Evolutionary conservation across 148 eudicot species (phyloP).

Genomic region (Rhododendron henanense): DNA sequence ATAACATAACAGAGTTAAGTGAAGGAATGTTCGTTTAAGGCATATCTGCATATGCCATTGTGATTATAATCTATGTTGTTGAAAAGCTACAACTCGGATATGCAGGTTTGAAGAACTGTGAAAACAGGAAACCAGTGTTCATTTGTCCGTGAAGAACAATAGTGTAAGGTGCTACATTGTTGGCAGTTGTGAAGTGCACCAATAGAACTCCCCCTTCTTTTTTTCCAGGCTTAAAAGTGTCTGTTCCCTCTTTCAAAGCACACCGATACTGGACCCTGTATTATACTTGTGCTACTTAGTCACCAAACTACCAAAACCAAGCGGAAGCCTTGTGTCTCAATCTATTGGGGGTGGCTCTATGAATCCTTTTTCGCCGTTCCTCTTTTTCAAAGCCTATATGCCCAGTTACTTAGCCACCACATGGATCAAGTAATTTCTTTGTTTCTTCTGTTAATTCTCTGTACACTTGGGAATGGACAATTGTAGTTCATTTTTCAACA

Average conservation of each 20-base stretch:
- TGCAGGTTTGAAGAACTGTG: neutral
- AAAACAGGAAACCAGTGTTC: neutral
- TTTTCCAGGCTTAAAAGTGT: neutral
- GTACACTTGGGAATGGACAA: constrained; percentile 1
- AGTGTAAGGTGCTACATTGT: neutral
- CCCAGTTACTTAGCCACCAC: neutral
- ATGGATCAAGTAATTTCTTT: neutral
- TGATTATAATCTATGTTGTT: neutral
- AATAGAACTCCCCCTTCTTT: neutral
- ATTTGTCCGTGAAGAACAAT: neutral
- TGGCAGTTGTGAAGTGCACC: neutral
- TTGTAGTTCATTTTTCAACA: neutral
- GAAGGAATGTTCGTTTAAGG: neutral
- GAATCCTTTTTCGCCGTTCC: neutral
- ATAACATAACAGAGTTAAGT: neutral
- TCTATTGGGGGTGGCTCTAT: neutral
- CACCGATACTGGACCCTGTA: neutral
- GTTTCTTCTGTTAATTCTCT: neutral
- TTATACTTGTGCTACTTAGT: neutral
- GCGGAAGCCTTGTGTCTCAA: neutral
- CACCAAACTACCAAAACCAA: neutral
- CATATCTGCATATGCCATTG: neutral
- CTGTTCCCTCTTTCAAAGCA: neutral
- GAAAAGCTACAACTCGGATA: neutral
- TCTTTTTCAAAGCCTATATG: neutral